Evolutionary conservation across 257 asterid species (phyloP).

Genomic region (Jacaranda copaia): DNA sequence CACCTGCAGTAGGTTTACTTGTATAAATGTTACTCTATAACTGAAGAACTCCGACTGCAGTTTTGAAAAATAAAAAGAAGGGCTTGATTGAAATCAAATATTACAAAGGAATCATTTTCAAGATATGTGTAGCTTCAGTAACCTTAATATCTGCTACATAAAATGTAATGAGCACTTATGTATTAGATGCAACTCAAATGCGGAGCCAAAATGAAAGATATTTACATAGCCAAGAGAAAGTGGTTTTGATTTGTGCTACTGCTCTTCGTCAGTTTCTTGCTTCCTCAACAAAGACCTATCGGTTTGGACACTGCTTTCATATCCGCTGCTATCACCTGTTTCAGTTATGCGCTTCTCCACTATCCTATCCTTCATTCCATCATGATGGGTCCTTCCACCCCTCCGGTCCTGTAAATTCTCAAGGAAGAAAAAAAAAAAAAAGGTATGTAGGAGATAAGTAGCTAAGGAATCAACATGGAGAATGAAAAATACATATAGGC

Average conservation of each 20-base stretch:
- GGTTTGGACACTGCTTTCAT: constrained; percentile 78
- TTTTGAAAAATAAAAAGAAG: neutral
- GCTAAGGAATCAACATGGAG: neutral
- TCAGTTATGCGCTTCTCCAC: constrained; percentile 60
- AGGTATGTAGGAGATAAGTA: neutral
- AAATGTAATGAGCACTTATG: constrained; percentile 36
- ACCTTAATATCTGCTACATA: constrained; percentile 35
- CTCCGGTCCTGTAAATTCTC: constrained; percentile 63
- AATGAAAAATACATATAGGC: too few species aligned
- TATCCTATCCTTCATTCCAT: constrained; percentile 47
- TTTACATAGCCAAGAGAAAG: constrained; percentile 48
- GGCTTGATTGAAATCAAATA: constrained; percentile 35
- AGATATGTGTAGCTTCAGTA: constrained; percentile 11
- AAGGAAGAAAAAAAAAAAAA: neutral
- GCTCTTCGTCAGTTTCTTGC: constrained; percentile 72
- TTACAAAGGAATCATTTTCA: constrained; percentile 42
- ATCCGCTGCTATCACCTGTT: constrained; percentile 88
- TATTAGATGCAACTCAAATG: constrained; percentile 26
- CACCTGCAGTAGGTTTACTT: too few species aligned
- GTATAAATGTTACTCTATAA: too few species aligned
- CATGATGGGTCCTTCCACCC: constrained; percentile 56
- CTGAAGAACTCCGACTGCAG: too few species aligned
- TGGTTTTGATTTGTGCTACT: constrained; percentile 32
- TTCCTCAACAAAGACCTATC: constrained; percentile 58
- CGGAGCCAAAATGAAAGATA: constrained; percentile 43